phyloP scores from a whole-genome alignment of 148 eudicot species.

The Cornus suecica region DNA sequence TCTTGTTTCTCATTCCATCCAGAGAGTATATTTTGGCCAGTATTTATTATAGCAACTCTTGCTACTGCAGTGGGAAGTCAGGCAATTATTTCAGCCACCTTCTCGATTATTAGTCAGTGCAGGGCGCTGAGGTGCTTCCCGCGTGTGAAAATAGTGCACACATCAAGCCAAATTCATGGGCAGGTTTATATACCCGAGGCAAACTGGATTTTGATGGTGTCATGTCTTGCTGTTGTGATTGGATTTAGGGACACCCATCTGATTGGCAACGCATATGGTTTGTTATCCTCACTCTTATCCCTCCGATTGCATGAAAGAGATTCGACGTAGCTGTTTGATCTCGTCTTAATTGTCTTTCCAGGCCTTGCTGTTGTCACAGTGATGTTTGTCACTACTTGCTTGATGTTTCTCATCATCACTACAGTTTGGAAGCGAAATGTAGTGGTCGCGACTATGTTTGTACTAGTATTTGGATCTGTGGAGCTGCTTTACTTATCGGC shows the following conservation, averaged over 20 bases:
- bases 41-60: constrained; percentile 41
- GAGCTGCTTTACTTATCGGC: constrained; percentile 41
- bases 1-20: constrained; percentile 7
- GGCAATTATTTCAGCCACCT: constrained; percentile 49
- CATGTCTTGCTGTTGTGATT: constrained; percentile 40
- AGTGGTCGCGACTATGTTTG: constrained; percentile 24
- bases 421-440: constrained; percentile 34
- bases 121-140: constrained; percentile 50
- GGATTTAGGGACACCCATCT: constrained; percentile 45
- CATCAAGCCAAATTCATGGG: constrained; percentile 41
- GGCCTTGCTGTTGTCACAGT: constrained; percentile 47
- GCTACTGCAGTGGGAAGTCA: constrained; percentile 52
- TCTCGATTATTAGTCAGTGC: constrained; percentile 49
- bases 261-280: constrained; percentile 55
- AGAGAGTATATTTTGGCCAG: constrained; percentile 47
- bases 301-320: not conserved
- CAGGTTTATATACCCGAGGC: constrained; percentile 49
- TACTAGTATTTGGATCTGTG: constrained; percentile 35
- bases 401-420: constrained; percentile 47
- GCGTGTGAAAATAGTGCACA: constrained; percentile 40
- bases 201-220: constrained; percentile 45
- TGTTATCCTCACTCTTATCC: not conserved
- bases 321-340: not conserved
- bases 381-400: constrained; percentile 52
- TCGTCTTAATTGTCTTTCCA: constrained; percentile 12